Percentiles rank a stretch among this genome's conserved stretches.
Evolutionary conservation across 2,329 filamentous ascomycete genomes (phyloP).

Genomic region (Colletotrichum coccodes): DNA sequence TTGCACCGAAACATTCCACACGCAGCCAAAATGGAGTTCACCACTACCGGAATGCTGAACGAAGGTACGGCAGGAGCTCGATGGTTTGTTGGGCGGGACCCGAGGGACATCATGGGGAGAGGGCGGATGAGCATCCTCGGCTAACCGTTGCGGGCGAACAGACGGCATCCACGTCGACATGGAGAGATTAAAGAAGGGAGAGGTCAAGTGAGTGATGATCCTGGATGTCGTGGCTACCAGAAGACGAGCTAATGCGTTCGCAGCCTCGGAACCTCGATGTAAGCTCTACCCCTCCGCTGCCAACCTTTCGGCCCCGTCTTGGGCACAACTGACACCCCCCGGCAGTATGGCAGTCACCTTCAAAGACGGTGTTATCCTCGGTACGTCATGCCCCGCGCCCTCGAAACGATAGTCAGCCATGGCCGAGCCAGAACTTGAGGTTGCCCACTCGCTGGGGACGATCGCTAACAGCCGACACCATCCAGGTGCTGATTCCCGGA

Average conservation of each 20-base stretch:
- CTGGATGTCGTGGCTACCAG: not conserved
- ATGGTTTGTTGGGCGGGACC: conserved; percentile 21
- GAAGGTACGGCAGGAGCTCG: conserved; percentile 60
- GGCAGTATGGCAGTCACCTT: conserved; percentile 97
- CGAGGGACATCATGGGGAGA: not conserved
- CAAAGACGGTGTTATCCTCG: conserved; percentile 96
- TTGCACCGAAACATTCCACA: not conserved
- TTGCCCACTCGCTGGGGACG: not conserved
- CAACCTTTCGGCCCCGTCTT: conserved; percentile 8
- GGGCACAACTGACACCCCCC: conserved; percentile 37
- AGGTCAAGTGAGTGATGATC: conserved; percentile 85
- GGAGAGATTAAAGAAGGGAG: conserved; percentile 97
- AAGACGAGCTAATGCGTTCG: conserved; percentile 42
- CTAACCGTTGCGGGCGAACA: conserved; percentile 48
- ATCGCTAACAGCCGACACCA: not conserved
- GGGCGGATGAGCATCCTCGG: not conserved
- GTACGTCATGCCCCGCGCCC: conserved; percentile 51
- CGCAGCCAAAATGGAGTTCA: conserved; percentile 66
- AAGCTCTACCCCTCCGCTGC: conserved; percentile 47
- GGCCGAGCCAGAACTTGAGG: not conserved
- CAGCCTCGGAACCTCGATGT: conserved; percentile 98
- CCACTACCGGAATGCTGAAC: conserved; percentile 69
- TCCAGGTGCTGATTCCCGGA: conserved; percentile 90
- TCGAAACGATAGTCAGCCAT: not conserved
- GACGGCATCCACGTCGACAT: conserved; percentile 99